Conservation (phyloP, 371 early-diverging fungal species). For the Syncephalastrum sp. region DNA sequence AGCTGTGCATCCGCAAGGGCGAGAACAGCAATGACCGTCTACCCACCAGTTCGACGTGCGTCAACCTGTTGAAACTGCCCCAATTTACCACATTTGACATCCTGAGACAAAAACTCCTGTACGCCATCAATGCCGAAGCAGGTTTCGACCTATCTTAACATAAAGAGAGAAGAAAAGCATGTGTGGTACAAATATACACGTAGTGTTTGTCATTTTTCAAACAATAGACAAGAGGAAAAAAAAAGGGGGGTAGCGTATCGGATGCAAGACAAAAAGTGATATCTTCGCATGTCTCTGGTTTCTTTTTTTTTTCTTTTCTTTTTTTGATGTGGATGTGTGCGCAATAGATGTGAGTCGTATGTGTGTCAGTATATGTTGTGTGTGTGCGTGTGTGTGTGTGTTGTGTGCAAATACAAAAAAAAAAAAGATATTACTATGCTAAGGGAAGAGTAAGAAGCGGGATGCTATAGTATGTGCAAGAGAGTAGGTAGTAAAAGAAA, state of each 20-base stretch:
- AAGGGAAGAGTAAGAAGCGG: conserved; percentile 3
- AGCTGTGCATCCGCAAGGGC: conserved; percentile 73
- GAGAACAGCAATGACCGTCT: conserved; percentile 61
- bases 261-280: too few species aligned
- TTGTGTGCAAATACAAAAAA: conserved; percentile 1
- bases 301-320: too few species aligned
- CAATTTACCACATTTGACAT: conserved; percentile 60
- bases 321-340: not conserved
- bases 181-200: conserved; percentile 2
- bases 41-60: conserved; percentile 91
- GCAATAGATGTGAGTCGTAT: conserved; percentile 1
- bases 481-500: not conserved
- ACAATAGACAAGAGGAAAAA: not conserved
- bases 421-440: not conserved
- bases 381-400: conserved; percentile 8
- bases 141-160: conserved; percentile 86
- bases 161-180: conserved; percentile 8
- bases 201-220: too few species aligned
- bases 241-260: not conserved
- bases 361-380: conserved; percentile 1
- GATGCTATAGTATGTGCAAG: conserved; percentile 3
- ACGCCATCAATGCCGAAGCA: conserved; percentile 85
- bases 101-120: conserved; percentile 74
- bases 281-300: too few species aligned
- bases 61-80: conserved; percentile 93